Conservation (phyloP, 768 basidiomycete species). For the Tubosaeta brunneosetosa region DNA sequence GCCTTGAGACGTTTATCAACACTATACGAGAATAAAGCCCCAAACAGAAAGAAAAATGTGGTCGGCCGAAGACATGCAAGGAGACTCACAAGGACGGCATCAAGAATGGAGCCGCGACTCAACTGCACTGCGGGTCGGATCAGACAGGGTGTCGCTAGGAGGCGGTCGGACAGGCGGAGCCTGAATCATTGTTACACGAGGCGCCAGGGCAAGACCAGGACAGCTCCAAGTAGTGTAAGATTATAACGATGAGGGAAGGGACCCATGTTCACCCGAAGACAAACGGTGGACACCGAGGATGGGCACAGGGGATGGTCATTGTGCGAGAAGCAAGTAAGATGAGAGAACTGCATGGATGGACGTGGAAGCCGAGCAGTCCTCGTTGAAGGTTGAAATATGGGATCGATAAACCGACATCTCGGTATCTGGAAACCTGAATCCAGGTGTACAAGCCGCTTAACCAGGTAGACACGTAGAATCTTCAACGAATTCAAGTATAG, state of each 20-base stretch:
- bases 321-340: neutral
- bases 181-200: neutral
- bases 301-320: neutral
- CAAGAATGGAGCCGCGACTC: neutral
- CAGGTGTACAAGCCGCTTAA: neutral
- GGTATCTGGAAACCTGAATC: neutral
- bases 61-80: neutral
- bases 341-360: neutral
- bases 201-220: neutral
- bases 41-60: neutral
- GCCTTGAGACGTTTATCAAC: neutral
- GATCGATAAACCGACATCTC: no score
- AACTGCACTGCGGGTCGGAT: conserved; percentile 4
- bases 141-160: neutral
- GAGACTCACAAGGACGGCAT: neutral
- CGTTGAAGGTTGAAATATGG: neutral
- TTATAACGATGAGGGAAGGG: neutral
- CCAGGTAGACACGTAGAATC: neutral
- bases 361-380: neutral
- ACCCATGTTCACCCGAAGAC: neutral
- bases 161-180: conserved; percentile 10
- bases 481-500: neutral
- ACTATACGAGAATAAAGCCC: neutral
- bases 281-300: neutral
- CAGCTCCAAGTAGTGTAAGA: neutral